Conservation (phyloP, 2,329 filamentous ascomycete genomes). For the Lachnellula willkommii region DNA sequence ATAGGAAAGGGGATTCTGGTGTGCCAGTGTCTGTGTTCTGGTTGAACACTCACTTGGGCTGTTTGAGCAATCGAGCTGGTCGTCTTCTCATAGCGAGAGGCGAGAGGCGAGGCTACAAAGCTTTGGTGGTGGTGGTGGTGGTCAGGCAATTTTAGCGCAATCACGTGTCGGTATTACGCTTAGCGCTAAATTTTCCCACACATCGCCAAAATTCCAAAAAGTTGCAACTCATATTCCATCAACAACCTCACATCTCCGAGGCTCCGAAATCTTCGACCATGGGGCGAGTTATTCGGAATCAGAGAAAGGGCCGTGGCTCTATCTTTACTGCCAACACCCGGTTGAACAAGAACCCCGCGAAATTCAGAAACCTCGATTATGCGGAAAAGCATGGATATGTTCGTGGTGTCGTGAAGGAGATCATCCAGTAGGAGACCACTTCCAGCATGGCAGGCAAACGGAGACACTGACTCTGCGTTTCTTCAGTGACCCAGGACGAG, state of each 20-base stretch:
- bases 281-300: slow-evolving; percentile 64
- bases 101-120: slow-evolving; percentile 1
- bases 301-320: slow-evolving; percentile 71
- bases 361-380: slow-evolving; percentile 96
- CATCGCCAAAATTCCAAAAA: background rate
- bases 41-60: background rate
- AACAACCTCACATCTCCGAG: background rate
- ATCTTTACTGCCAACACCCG: slow-evolving; percentile 78
- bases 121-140: too few species aligned
- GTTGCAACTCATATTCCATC: background rate
- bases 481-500: slow-evolving; percentile 90
- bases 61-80: background rate
- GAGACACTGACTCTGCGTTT: background rate
- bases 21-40: background rate
- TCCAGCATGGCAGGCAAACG: background rate
- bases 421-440: slow-evolving; percentile 74
- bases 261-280: slow-evolving; percentile 4
- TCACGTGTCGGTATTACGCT: too few species aligned
- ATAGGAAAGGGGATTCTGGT: background rate
- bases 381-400: slow-evolving; percentile 97
- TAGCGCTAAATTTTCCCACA: background rate
- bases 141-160: background rate
- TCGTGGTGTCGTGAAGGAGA: slow-evolving; percentile 96
- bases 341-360: slow-evolving; percentile 90
- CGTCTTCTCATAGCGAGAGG: background rate